Base-by-base conservation (phyloP, 1,284 basidiomycete genomes). In the Clitocybe nebularis region DNA sequence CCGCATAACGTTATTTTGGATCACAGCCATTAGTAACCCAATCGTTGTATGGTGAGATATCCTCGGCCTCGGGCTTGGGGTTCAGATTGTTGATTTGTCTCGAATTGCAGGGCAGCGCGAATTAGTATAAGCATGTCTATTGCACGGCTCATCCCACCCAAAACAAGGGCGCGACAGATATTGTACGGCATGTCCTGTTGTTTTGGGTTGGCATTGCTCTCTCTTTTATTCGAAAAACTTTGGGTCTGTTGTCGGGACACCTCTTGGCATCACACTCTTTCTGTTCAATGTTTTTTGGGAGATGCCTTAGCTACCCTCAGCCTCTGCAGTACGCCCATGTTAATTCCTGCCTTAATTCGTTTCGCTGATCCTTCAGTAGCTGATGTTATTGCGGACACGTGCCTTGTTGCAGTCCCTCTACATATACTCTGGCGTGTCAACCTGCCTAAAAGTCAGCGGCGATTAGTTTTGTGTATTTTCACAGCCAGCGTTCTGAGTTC, bases 41-140 rank as follows among this genome's bases (percentile, higher is more conserved):
- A 6, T 41, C 14, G 22, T 41, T 10, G 44, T 41, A 20, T 45
- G 44, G 44, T 39, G 13, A 22, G 43, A 26, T 17, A 9, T 24
- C 13, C 11, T n/a, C n/a, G n/a, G n/a, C n/a, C n/a, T n/a, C n/a
- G n/a, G n/a, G n/a, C n/a, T n/a, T n/a, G n/a, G n/a, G n/a, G n/a
- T n/a, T n/a, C n/a, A n/a, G n/a, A n/a, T n/a, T n/a, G n/a, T n/a
- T n/a, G n/a, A n/a, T n/a, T n/a, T n/a, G n/a, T n/a, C n/a, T 32
- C 29, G 13, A 32, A 32, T 11, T 32, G 9, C 21, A 53, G 49
- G 49, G 29, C 49, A 14, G 44, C 51, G 21, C 49, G 47, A 9
- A 47, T 53, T 5, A 49, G 51, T 19, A 43, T 51, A 11, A 42
- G 32, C 9, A 32, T 51, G 36, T 46, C 51, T 9, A 44, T 48